These are phyloP conservation scores for Trypanosoma avium DNA, from an alignment of 208 protist genomes.

Conservation along the genomic window DNA sequence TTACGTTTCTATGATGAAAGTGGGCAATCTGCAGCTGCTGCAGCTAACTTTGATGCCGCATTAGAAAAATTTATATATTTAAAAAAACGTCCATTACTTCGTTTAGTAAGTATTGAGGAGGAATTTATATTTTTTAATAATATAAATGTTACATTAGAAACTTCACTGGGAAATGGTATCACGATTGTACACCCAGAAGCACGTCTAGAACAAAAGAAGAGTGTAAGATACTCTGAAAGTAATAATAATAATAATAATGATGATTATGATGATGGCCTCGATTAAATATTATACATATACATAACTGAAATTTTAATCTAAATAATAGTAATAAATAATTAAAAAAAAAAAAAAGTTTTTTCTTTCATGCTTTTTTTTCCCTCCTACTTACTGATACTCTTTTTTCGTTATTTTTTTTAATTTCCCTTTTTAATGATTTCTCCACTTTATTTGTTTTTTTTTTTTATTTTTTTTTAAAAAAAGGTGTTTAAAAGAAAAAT, in stretches of 20 bases:
- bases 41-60: conserved; percentile 38
- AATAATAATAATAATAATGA: background rate
- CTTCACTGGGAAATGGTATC: conserved; percentile 8
- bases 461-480: conserved; percentile 4
- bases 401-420: background rate
- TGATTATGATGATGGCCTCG: conserved; percentile 16
- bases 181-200: conserved; percentile 16
- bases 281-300: no score
- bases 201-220: background rate
- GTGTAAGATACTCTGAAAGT: background rate
- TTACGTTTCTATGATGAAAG: conserved; percentile 87
- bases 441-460: conserved; percentile 17
- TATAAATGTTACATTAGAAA: conserved; percentile 14
- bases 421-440: background rate
- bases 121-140: conserved; percentile 47
- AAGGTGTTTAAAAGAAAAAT: conserved; percentile 5
- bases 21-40: conserved; percentile 42
- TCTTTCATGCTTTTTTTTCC: background rate
- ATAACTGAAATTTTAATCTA: no score
- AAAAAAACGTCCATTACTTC: conserved; percentile 26
- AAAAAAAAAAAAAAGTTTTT: background rate
- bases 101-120: conserved; percentile 51
- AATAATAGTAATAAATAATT: background rate
- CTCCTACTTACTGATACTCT: background rate
- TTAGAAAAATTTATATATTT: conserved; percentile 39